Percentiles rank a stretch among this genome's conserved stretches.
Evolutionary conservation across 306 rosid species (phyloP).

Genomic region (Urtica urens): DNA sequence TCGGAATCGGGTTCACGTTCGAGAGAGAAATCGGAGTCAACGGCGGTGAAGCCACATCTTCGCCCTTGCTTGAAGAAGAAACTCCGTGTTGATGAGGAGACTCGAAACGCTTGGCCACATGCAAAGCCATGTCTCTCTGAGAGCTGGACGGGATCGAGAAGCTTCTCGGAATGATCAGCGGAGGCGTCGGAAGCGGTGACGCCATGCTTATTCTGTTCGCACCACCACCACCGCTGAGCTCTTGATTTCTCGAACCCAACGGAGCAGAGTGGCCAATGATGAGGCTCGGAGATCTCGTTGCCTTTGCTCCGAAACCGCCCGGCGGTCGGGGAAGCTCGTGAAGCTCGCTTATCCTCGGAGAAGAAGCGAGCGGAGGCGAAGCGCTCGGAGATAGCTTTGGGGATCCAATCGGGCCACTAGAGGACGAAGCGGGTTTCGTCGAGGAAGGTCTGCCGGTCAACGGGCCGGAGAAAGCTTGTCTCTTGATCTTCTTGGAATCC

Average conservation of each 20-base stretch:
- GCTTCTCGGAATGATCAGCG: slow-evolving; percentile 55
- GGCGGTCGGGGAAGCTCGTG: slow-evolving; percentile 98
- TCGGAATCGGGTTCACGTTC: slow-evolving; percentile 23
- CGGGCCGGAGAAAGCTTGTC: slow-evolving; percentile 76
- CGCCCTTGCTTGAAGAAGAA: slow-evolving; percentile 42
- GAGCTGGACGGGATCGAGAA: slow-evolving; percentile 77
- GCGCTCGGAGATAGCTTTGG: slow-evolving; percentile 62
- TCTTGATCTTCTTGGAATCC: slow-evolving; percentile 38
- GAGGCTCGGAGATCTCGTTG: slow-evolving; percentile 31
- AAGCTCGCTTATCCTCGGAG: slow-evolving; percentile 78
- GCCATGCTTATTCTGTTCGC: slow-evolving; percentile 45
- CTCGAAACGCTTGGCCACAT: slow-evolving; percentile 50
- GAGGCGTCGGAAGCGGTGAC: slow-evolving; percentile 87
- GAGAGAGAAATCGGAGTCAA: slow-evolving; percentile 55
- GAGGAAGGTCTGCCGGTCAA: slow-evolving; percentile 42
- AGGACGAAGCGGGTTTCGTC: slow-evolving; percentile 34
- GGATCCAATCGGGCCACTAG: slow-evolving; percentile 36
- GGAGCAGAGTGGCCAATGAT: slow-evolving; percentile 79
- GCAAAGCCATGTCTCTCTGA: slow-evolving; percentile 55
- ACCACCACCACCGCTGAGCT: slow-evolving; percentile 20
- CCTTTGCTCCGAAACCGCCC: slow-evolving; percentile 31
- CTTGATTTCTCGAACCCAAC: slow-evolving; percentile 46
- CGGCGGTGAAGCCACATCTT: slow-evolving; percentile 58
- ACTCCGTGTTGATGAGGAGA: too few relatives aligned
- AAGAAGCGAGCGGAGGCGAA: slow-evolving; percentile 65